Percentiles rank a stretch among this genome's conserved stretches.
These are phyloP conservation scores for Saccharomycopsis javanensis DNA, from an alignment of 805 yeast genomes.

Conservation along the genomic window DNA sequence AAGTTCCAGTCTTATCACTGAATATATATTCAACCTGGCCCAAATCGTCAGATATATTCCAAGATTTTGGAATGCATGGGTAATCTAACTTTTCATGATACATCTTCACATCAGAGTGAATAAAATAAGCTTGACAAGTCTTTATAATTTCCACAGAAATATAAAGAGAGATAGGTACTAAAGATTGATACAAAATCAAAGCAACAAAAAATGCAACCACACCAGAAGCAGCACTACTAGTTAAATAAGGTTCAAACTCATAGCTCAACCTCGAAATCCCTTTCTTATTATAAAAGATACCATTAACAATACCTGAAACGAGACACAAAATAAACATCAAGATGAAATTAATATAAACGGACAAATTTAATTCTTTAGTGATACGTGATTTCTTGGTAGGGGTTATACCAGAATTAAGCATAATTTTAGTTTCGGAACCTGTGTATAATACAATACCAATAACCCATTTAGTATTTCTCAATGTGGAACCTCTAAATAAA, in stretches of 20 bases:
- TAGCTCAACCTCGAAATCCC: constrained; percentile 42
- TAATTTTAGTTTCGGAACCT: constrained; percentile 66
- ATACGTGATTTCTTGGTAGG: constrained; percentile 65
- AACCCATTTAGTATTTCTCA: constrained; percentile 70
- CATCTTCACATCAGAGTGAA: constrained; percentile 59
- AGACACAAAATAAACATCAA: constrained; percentile 57
- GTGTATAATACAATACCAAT: constrained; percentile 69
- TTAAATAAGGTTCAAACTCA: constrained; percentile 53
- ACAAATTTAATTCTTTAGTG: constrained; percentile 54
- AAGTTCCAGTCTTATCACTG: constrained; percentile 77
- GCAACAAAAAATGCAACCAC: constrained; percentile 61
- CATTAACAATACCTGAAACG: constrained; percentile 61
- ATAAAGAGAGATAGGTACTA: constrained; percentile 74
- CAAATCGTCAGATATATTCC: constrained; percentile 77
- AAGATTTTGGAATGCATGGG: constrained; percentile 72
- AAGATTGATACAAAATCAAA: constrained; percentile 61
- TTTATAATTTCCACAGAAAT: constrained; percentile 73
- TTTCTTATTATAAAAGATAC: constrained; percentile 41
- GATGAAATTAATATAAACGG: constrained; percentile 53
- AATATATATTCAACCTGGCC: constrained; percentile 78
- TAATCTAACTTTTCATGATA: constrained; percentile 60
- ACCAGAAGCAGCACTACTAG: constrained; percentile 55
- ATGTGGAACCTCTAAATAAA: constrained; percentile 60
- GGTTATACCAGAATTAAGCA: constrained; percentile 69
- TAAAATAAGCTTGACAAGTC: constrained; percentile 67